phyloP scores from a whole-genome alignment of 2,329 filamentous ascomycete genomes.

The Penicillium griseofulvum region DNA sequence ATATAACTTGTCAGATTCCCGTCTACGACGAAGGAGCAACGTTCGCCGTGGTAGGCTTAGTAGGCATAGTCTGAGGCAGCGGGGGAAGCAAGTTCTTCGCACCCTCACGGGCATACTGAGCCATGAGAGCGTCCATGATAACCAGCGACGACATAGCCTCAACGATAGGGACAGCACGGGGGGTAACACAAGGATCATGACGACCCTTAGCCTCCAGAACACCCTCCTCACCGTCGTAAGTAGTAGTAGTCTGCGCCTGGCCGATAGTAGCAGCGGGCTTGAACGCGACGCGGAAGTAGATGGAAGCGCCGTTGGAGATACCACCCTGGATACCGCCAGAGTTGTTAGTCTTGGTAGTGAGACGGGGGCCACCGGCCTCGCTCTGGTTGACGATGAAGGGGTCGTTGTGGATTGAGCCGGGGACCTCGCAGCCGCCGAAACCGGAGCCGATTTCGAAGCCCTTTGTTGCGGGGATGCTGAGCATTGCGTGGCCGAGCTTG shows the following conservation, averaged over 20 bases:
- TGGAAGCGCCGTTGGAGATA: constrained; percentile 86
- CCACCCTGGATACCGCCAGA: constrained; percentile 93
- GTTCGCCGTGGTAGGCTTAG: constrained; percentile 28
- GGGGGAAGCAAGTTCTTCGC: constrained; percentile 49
- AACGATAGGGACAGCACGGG: constrained; percentile 67
- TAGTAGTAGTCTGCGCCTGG: constrained; percentile 78
- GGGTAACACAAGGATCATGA: constrained; percentile 91
- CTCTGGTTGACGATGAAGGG: constrained; percentile 63
- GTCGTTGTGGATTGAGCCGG: constrained; percentile 90
- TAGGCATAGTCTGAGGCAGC: constrained; percentile 37
- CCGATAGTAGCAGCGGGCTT: constrained; percentile 94
- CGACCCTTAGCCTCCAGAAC: constrained; percentile 86
- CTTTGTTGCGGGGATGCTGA: constrained; percentile 91
- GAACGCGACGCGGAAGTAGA: constrained; percentile 94
- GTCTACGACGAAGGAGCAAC: constrained; percentile 3
- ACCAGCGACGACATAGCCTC: constrained; percentile 89
- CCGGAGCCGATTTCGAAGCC: constrained; percentile 94
- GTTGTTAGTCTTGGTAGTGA: constrained; percentile 91
- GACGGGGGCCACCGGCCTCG: constrained; percentile 47
- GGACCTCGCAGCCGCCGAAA: constrained; percentile 80
- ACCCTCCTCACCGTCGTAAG: constrained; percentile 73
- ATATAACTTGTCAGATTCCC: background rate
- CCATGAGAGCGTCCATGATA: constrained; percentile 81
- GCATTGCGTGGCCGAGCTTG: constrained; percentile 85
- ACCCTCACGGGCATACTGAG: constrained; percentile 66